phyloP scores from a whole-genome alignment of 345 rosid species.

The Fremontodendron californicum region DNA sequence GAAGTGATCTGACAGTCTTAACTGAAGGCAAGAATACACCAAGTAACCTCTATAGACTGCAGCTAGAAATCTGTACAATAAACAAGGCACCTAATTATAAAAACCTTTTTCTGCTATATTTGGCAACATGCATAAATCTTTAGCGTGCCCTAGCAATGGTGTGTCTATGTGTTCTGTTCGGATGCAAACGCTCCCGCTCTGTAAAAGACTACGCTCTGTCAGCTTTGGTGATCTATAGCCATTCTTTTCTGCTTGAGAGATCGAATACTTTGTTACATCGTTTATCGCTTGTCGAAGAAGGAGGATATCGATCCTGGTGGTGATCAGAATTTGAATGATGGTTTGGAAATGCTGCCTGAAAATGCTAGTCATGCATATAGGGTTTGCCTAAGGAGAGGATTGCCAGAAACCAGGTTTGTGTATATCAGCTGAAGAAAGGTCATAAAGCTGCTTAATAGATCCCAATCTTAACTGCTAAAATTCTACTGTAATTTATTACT shows the following conservation, averaged over 20 bases:
- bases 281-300: slow-evolving; percentile 27
- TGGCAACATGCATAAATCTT: neutral
- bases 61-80: neutral
- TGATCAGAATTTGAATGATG: neutral
- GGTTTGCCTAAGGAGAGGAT: neutral
- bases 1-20: slow-evolving; percentile 21
- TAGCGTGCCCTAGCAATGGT: slow-evolving; percentile 26
- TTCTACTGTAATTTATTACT: no score
- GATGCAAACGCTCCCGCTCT: slow-evolving; percentile 29
- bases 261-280: slow-evolving; percentile 24
- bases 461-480: neutral
- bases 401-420: neutral
- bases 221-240: slow-evolving; percentile 33
- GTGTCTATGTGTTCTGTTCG: slow-evolving; percentile 31
- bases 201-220: slow-evolving; percentile 30
- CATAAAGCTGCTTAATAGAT: neutral
- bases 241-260: slow-evolving; percentile 28
- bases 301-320: neutral
- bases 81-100: slow-evolving; percentile 7
- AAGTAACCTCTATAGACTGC: neutral
- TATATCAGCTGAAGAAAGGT: neutral
- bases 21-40: slow-evolving; percentile 27
- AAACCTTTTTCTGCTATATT: neutral
- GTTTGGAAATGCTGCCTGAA: slow-evolving; percentile 10
- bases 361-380: neutral